These are phyloP conservation scores for Candida khao-thaluensis DNA, from an alignment of 805 yeast species.

Conservation along the genomic window DNA sequence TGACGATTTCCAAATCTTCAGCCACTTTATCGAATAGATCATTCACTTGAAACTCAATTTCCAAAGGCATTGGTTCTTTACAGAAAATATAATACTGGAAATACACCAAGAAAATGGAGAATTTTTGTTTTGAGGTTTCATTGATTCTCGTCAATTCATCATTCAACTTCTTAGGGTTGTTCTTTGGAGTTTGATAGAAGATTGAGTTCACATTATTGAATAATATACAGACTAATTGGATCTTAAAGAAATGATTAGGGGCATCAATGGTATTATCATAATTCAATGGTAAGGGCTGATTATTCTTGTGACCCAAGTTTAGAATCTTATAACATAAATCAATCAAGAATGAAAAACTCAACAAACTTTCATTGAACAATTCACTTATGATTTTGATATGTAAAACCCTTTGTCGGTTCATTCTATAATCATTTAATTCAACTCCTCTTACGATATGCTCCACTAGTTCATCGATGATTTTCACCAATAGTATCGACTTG, in stretches of 20 bases:
- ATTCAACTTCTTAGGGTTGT: slow-evolving; percentile 4
- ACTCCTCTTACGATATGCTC: slow-evolving; percentile 67
- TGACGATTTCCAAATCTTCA: slow-evolving; percentile 19
- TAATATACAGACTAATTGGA: slow-evolving; percentile 46
- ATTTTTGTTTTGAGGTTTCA: slow-evolving; percentile 10
- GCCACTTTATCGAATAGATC: slow-evolving; percentile 37
- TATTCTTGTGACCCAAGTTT: slow-evolving; percentile 63
- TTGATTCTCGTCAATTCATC: slow-evolving; percentile 5
- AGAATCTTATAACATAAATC: slow-evolving; percentile 57
- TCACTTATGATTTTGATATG: slow-evolving; percentile 61
- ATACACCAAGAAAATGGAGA: slow-evolving; percentile 46
- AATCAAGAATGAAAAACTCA: slow-evolving; percentile 46
- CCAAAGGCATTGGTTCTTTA: slow-evolving; percentile 67
- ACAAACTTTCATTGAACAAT: slow-evolving; percentile 47
- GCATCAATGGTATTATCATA: slow-evolving; percentile 50
- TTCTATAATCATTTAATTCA: slow-evolving; percentile 59
- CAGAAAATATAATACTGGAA: slow-evolving; percentile 71
- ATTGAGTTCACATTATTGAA: slow-evolving; percentile 6
- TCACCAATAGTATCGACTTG: slow-evolving; percentile 36
- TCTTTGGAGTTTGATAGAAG: slow-evolving; percentile 1
- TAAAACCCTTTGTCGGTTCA: slow-evolving; percentile 60
- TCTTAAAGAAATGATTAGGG: slow-evolving; percentile 69
- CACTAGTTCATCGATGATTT: slow-evolving; percentile 57
- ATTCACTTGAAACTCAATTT: slow-evolving; percentile 52
- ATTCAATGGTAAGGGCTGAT: slow-evolving; percentile 52